A percentile compares a stretch with the other conserved stretches of the same genome.
Conservation (phyloP, 352 stramenopile genomes). For the Phytophthora foliorum region DNA sequence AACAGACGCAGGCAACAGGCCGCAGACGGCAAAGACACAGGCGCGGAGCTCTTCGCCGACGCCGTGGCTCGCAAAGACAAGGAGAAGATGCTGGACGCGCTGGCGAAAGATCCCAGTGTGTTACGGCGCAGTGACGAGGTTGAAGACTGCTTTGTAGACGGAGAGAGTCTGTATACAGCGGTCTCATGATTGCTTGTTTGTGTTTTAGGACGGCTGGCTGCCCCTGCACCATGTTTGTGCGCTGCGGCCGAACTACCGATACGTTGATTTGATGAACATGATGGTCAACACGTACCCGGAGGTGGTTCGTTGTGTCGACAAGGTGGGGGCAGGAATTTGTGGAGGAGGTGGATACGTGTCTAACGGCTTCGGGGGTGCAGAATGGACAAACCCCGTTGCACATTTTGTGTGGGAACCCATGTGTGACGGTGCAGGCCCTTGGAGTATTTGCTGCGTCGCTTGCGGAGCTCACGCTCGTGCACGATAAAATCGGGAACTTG, state of each 20-base stretch:
- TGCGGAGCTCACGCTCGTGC: conserved; percentile 41
- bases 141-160: neutral
- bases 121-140: conserved; percentile 45
- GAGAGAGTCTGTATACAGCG: neutral
- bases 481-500: conserved; percentile 53
- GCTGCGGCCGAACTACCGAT: conserved; percentile 58
- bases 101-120: conserved; percentile 45
- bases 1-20: conserved; percentile 11
- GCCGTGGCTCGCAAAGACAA: conserved; percentile 58
- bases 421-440: conserved; percentile 53
- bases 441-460: conserved; percentile 44
- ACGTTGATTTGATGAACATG: conserved; percentile 64
- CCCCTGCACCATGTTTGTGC: conserved; percentile 67
- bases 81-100: conserved; percentile 53
- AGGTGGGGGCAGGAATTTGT: conserved; percentile 15
- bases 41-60: conserved; percentile 43
- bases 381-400: conserved; percentile 63
- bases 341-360: neutral
- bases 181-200: neutral
- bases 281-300: conserved; percentile 53
- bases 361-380: conserved; percentile 21
- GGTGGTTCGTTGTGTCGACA: conserved; percentile 48
- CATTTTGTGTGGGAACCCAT: conserved; percentile 57
- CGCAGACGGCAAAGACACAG: conserved; percentile 13
- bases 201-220: conserved; percentile 48